Conservation (phyloP, 139 green algal genomes). For the Limnomonas spitsbergensis region DNA sequence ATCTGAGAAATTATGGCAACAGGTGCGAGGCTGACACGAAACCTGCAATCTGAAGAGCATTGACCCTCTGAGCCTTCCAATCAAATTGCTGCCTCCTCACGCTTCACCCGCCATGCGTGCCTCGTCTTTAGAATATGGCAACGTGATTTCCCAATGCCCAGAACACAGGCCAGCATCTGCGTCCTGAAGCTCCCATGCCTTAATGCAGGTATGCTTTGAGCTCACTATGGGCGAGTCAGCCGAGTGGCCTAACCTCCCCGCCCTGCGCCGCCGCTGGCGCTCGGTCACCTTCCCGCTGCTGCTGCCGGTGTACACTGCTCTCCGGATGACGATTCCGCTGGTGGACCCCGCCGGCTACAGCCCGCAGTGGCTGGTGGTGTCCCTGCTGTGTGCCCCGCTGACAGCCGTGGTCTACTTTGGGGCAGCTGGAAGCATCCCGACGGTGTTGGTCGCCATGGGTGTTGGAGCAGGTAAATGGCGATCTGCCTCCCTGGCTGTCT, state of each 20-base stretch:
- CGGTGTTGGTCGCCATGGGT: constrained; percentile 11
- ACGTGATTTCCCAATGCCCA: too few relatives aligned
- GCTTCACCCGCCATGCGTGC: too few relatives aligned
- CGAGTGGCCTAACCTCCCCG: constrained; percentile 46
- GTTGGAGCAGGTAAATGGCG: constrained; percentile 6
- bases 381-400: constrained; percentile 38
- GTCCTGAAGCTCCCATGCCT: too few relatives aligned
- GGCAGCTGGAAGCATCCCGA: neutral
- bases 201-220: constrained; percentile 15
- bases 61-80: too few relatives aligned
- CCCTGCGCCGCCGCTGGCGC: constrained; percentile 24
- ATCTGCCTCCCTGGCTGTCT: too few relatives aligned
- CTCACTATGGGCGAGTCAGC: constrained; percentile 36
- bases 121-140: too few relatives aligned
- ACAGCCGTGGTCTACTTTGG: constrained; percentile 27
- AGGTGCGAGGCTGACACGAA: too few relatives aligned
- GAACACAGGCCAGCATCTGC: too few relatives aligned
- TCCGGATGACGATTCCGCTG: constrained; percentile 50
- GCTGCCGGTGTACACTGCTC: constrained; percentile 40
- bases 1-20: too few relatives aligned
- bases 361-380: constrained; percentile 60
- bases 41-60: too few relatives aligned
- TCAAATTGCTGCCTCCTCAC: too few relatives aligned
- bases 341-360: constrained; percentile 52
- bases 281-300: constrained; percentile 38